Evolutionary conservation across 176 grass and related monocot species (phyloP).

Genomic region (Lolium rigidum): DNA sequence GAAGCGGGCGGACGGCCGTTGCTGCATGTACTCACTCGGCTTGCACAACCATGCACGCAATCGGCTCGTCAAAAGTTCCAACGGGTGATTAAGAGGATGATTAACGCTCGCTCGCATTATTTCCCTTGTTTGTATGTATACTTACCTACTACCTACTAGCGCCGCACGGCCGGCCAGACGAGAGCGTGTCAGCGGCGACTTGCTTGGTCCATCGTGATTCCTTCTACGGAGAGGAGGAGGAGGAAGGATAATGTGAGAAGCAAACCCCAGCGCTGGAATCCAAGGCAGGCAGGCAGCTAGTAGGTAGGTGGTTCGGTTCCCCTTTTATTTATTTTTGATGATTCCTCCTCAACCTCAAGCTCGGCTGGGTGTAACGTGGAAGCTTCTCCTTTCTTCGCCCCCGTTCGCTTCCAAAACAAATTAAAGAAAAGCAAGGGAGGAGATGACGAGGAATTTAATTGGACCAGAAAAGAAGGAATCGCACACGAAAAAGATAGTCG

Average conservation of each 20-base stretch:
- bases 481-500: conserved; percentile 1
- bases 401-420: neutral
- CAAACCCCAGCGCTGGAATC: neutral
- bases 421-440: neutral
- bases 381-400: conserved; percentile 41
- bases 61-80: neutral
- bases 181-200: neutral
- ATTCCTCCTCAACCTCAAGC: neutral
- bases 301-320: neutral
- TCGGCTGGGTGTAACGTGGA: conserved; percentile 39
- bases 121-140: too few relatives aligned
- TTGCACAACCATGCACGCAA: neutral
- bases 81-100: too few relatives aligned
- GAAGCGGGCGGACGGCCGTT: neutral
- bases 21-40: neutral
- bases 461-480: neutral
- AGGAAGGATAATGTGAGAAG: neutral
- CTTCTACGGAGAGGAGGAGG: neutral
- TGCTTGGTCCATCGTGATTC: neutral
- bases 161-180: too few relatives aligned
- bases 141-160: too few relatives aligned
- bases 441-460: conserved; percentile 32
- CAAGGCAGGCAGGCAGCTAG: neutral
- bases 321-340: neutral
- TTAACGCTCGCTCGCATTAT: too few relatives aligned